Conservation (phyloP, 1,284 basidiomycete genomes). For the Abortiporus biennis region DNA sequence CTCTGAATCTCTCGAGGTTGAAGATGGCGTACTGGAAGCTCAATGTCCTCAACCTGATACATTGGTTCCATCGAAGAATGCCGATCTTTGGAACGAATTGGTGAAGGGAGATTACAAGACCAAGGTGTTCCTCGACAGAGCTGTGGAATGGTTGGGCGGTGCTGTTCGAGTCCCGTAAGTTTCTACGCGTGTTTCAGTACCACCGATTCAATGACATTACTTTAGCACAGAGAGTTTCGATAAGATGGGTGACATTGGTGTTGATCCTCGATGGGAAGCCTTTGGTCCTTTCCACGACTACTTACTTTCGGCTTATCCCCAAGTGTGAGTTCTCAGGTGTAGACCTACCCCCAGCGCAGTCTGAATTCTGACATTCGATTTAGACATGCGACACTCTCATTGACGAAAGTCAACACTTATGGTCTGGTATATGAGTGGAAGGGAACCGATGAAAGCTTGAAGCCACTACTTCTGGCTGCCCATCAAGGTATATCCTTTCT, state of each 20-base stretch:
- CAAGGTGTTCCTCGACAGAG: slow-evolving; percentile 37
- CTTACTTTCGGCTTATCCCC: slow-evolving; percentile 33
- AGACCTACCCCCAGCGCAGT: too few species aligned
- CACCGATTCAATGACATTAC: background rate
- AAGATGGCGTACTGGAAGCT: too few species aligned
- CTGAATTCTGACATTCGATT: background rate
- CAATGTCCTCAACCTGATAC: slow-evolving; percentile 42
- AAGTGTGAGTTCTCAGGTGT: slow-evolving; percentile 26
- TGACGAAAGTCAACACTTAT: slow-evolving; percentile 58
- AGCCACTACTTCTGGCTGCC: slow-evolving; percentile 60
- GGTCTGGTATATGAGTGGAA: slow-evolving; percentile 61
- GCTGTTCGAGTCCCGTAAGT: slow-evolving; percentile 37
- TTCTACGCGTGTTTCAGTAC: background rate
- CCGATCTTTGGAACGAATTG: slow-evolving; percentile 33
- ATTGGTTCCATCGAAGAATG: slow-evolving; percentile 37
- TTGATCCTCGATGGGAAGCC: slow-evolving; percentile 38
- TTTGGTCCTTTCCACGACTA: slow-evolving; percentile 37
- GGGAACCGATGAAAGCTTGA: slow-evolving; percentile 48
- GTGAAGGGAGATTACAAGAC: slow-evolving; percentile 35
- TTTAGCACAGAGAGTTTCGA: slow-evolving; percentile 34
- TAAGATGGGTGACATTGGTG: slow-evolving; percentile 33
- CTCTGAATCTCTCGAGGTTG: too few species aligned
- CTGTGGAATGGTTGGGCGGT: slow-evolving; percentile 48
- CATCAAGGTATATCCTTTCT: slow-evolving; percentile 48
- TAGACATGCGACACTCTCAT: slow-evolving; percentile 44